Conservation (phyloP, 805 yeast species). For the Candida berthetii region DNA sequence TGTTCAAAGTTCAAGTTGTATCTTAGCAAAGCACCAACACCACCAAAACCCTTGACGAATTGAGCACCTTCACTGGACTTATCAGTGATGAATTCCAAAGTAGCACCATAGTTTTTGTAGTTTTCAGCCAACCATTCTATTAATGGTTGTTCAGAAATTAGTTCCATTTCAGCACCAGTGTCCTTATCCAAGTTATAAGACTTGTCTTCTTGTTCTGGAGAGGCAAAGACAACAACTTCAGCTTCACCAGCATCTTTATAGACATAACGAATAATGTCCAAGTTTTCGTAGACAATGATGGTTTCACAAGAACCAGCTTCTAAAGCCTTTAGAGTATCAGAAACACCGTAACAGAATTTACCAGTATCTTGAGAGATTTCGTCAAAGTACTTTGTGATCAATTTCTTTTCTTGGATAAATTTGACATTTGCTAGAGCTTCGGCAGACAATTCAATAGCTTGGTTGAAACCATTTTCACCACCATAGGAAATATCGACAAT, state of each 20-base stretch:
- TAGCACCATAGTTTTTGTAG: constrained; percentile 91
- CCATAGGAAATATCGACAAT: constrained; percentile 97
- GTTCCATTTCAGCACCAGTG: constrained; percentile 90
- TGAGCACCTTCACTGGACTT: constrained; percentile 98
- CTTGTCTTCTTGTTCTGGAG: constrained; percentile 70
- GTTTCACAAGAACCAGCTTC: constrained; percentile 95
- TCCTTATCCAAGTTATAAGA: constrained; percentile 72
- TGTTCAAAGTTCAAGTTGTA: constrained; percentile 97
- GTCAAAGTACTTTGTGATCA: constrained; percentile 87
- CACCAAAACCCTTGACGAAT: constrained; percentile 97
- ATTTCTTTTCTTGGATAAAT: constrained; percentile 96
- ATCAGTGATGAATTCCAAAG: constrained; percentile 93
- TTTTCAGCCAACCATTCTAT: constrained; percentile 98
- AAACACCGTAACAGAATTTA: constrained; percentile 95
- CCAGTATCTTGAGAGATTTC: constrained; percentile 98
- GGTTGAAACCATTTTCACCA: constrained; percentile 99
- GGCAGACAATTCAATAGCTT: constrained; percentile 96
- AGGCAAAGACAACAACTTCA: constrained; percentile 65
- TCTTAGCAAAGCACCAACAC: constrained; percentile 94
- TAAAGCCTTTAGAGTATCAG: constrained; percentile 91
- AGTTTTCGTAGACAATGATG: constrained; percentile 87
- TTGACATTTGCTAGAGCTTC: constrained; percentile 96
- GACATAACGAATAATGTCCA: constrained; percentile 78
- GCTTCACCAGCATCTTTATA: constrained; percentile 79
- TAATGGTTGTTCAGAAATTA: constrained; percentile 75